Conservation (phyloP, 2,329 filamentous ascomycete species). For the Colletotrichum nymphaeae region DNA sequence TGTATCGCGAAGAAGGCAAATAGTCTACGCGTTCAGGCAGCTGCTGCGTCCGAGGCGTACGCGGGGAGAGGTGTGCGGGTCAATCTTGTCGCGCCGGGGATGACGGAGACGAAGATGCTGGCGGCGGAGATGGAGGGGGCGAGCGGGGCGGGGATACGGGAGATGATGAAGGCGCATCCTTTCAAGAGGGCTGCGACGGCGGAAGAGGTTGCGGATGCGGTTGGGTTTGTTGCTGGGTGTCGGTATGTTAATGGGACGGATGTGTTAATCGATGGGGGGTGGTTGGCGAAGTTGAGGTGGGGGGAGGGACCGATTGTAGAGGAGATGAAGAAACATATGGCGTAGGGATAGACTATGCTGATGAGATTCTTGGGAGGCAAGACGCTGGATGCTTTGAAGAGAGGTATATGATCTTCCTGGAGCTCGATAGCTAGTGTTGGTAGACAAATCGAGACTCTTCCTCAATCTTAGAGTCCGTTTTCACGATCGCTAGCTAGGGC, state of each 20-base stretch:
- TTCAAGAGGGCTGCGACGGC: constrained; percentile 5
- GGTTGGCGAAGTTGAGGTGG: constrained; percentile 10
- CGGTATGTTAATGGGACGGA: constrained; percentile 13
- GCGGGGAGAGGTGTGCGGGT: not conserved
- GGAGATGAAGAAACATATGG: not conserved
- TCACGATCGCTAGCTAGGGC: not conserved
- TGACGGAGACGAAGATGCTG: constrained; percentile 23
- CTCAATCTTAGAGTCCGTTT: not conserved
- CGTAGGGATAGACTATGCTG: not conserved
- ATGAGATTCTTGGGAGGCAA: not conserved
- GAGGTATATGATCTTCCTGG: not conserved
- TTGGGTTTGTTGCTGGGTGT: constrained; percentile 12
- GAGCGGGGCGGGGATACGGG: not conserved
- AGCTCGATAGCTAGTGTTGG: not conserved
- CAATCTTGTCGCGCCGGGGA: constrained; percentile 10
- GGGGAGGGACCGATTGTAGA: not conserved
- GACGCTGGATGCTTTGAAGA: not conserved
- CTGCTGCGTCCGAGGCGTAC: not conserved
- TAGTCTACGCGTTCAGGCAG: not conserved
- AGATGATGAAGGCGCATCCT: constrained; percentile 14
- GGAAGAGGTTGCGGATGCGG: constrained; percentile 19
- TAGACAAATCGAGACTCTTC: not conserved
- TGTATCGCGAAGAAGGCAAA: constrained; percentile 14
- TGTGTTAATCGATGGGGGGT: constrained; percentile 7
- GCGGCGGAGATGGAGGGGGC: not conserved